Conservation (phyloP, 1,284 basidiomycete species). For the Ceratobasidium sp. region DNA sequence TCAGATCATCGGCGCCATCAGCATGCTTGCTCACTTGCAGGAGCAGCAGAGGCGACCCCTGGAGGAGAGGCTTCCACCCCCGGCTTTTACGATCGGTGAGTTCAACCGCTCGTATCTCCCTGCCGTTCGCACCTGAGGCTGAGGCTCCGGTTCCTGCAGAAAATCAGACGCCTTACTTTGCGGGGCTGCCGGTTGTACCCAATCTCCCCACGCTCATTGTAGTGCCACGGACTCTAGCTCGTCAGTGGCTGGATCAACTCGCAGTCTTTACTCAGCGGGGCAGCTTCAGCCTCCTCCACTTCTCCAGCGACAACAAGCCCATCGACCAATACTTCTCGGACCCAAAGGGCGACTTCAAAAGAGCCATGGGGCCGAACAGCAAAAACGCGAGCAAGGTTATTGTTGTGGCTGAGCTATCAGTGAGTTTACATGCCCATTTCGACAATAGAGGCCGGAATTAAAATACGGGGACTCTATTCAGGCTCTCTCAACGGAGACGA, state of each 20-base stretch:
- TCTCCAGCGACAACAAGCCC: neutral
- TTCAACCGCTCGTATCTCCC: neutral
- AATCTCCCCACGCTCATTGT: conserved; percentile 2
- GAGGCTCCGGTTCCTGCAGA: neutral
- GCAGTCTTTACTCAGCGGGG: neutral
- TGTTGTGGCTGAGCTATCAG: conserved; percentile 17
- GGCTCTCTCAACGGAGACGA: neutral
- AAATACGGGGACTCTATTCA: neutral
- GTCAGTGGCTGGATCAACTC: conserved; percentile 16
- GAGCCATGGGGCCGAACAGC: conserved; percentile 6
- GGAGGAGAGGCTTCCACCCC: neutral
- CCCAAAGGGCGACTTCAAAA: neutral
- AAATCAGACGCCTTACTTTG: conserved; percentile 11
- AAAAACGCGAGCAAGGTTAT: neutral
- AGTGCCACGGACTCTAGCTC: neutral
- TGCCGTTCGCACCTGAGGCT: too few species aligned
- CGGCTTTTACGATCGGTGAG: conserved; percentile 10
- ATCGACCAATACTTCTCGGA: conserved; percentile 2
- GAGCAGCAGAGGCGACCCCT: conserved; percentile 9
- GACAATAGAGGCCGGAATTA: too few species aligned
- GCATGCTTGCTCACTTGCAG: conserved; percentile 1
- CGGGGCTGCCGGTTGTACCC: neutral
- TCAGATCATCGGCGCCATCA: conserved; percentile 9
- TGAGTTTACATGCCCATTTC: neutral
- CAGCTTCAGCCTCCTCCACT: neutral